Conservation (phyloP, 345 rosid species). For the Eucalyptus guilfoylei region DNA sequence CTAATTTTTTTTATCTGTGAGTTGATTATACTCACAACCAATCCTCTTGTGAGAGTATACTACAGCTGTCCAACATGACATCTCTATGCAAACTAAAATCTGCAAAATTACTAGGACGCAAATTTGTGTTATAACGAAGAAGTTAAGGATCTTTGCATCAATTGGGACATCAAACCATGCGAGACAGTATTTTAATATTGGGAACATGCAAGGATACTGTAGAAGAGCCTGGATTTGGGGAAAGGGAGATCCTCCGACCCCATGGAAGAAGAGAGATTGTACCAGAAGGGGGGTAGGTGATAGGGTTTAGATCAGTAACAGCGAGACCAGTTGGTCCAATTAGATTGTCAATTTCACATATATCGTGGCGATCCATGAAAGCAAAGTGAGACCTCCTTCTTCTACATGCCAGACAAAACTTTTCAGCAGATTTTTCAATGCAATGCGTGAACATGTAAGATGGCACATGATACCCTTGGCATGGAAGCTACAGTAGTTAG, state of each 20-base stretch:
- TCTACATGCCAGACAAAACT: neutral
- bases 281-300: neutral
- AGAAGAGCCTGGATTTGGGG: neutral
- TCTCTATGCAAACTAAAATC: neutral
- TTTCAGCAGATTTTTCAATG: neutral
- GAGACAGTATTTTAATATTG: neutral
- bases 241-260: neutral
- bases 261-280: neutral
- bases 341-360: neutral
- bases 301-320: neutral
- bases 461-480: neutral
- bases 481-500: neutral
- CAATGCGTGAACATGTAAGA: neutral
- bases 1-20: neutral
- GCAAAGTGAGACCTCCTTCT: neutral
- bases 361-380: neutral
- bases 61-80: neutral
- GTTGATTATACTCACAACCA: neutral
- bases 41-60: neutral
- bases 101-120: neutral
- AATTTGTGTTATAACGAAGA: neutral
- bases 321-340: neutral
- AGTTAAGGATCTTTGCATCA: neutral
- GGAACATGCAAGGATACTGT: neutral
- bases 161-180: neutral